A percentile compares a stretch with the other conserved stretches of the same genome.
phyloP scores from a whole-genome alignment of 345 rosid species.

The Populus davidiana region DNA sequence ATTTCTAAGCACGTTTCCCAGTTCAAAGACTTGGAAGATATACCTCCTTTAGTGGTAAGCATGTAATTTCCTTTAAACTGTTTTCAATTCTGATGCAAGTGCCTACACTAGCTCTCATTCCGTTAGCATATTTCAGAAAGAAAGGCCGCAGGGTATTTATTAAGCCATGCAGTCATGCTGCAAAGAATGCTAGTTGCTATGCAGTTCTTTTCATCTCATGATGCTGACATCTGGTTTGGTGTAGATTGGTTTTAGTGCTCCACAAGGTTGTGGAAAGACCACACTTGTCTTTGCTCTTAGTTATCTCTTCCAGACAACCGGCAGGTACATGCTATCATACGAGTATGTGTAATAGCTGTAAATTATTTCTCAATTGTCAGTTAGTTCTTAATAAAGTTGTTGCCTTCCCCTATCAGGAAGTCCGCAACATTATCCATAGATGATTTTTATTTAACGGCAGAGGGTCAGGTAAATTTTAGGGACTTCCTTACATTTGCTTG shows the following conservation, averaged over 20 bases:
- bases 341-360: neutral
- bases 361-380: neutral
- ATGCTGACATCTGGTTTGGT: constrained; percentile 9
- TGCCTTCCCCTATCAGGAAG: constrained; percentile 49
- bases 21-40: constrained; percentile 66
- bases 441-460: constrained; percentile 88
- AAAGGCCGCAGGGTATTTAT: neutral
- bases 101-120: neutral
- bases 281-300: constrained; percentile 95
- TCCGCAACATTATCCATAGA: constrained; percentile 84
- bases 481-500: constrained; percentile 9
- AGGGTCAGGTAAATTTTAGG: constrained; percentile 61
- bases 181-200: neutral
- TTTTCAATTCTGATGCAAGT: neutral
- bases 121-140: neutral
- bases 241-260: constrained; percentile 94
- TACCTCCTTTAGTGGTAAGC: constrained; percentile 88
- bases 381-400: neutral
- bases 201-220: neutral
- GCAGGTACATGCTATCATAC: constrained; percentile 44
- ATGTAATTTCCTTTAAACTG: neutral
- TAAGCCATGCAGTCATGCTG: neutral
- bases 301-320: constrained; percentile 67
- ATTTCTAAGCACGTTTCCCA: constrained; percentile 60
- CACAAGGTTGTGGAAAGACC: constrained; percentile 99